phyloP scores from a whole-genome alignment of 1,139 yeast genomes.

The Hansenula sp. region DNA sequence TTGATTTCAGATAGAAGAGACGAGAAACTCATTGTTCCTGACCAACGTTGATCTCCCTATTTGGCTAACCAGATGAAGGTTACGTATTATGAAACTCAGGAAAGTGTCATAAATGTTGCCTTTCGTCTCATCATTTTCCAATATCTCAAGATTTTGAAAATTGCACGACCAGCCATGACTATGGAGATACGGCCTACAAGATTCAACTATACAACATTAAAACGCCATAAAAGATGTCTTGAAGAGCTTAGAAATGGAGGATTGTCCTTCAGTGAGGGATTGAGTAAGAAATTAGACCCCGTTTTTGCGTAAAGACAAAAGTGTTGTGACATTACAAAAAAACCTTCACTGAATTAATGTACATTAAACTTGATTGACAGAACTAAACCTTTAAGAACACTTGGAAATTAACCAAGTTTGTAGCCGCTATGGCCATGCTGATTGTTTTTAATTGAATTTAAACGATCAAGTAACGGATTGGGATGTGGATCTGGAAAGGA shows the following conservation, averaged over 20 bases:
- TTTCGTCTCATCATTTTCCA: not conserved
- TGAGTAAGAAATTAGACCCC: too few species aligned
- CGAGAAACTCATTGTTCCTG: conserved; percentile 16
- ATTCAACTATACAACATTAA: too few species aligned
- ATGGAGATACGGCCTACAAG: too few species aligned
- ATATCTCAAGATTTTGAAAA: not conserved
- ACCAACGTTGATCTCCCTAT: too few species aligned
- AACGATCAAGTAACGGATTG: conserved; percentile 95
- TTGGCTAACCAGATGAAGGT: too few species aligned
- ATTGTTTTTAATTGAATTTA: conserved; percentile 30
- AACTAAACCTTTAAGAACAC: not conserved
- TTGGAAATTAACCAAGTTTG: not conserved
- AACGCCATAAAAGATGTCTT: too few species aligned
- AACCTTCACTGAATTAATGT: not conserved
- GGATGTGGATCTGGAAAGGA: conserved; percentile 66
- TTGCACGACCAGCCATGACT: too few species aligned
- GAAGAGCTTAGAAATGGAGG: too few species aligned
- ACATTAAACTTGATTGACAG: not conserved
- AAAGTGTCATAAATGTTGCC: not conserved
- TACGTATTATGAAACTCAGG: too few species aligned
- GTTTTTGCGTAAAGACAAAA: too few species aligned
- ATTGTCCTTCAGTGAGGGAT: too few species aligned
- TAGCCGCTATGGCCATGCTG: not conserved
- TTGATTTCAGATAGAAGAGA: conserved; percentile 17
- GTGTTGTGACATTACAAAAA: too few species aligned